Base-by-base conservation (phyloP, 768 basidiomycete species). In the Pleurotus giganteus region DNA sequence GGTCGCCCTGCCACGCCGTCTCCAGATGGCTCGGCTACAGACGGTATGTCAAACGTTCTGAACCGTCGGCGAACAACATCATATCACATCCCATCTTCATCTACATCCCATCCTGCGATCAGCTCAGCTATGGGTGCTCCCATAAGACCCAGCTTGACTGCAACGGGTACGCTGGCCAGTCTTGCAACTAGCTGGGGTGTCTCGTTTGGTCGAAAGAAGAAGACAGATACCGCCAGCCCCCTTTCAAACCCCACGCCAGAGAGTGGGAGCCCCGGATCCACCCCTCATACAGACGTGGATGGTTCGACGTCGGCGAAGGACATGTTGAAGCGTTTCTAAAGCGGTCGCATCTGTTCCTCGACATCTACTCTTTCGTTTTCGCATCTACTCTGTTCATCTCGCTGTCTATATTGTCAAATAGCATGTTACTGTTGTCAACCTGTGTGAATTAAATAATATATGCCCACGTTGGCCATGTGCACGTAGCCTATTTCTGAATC, bases 141-240 rank as follows among this genome's bases (percentile, higher is more conserved):
- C 12, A 57, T 60, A 0, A 62, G 64, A 29, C 68, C 74, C 17
- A 61, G 69, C 11, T 49, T 71, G 37, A 78, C 77, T 3, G 76
- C 83, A 4, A 74, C 79, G 11, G 75, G 77, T 34, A 77, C 85
- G 9, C 63, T 86, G 17, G 81, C 83, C 9, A 82, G 71, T 56
- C 69, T 86, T 45, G 84, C 84, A 4, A 84, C 74, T 45, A 87
- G 79, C 65, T 87, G 82, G 82, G 85, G 85, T 0, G 79, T 82
- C 51, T 69, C 82, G 1, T 86, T 88, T 63, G 83, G 84, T 27
- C 74, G 83, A 47, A 81, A 75, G 66, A 84, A 78, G 65, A 75
- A 71, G 58, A 26, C 60, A 2, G 71, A 70, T 17, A 32, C 65
- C 15, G 62, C 59, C 12, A 62, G 60, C 39, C 56, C 68, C 15